Percentiles rank a stretch among this genome's conserved stretches.
Conservation (phyloP, 192 early-diverging fungal genomes). For the Tieghemiomyces parasiticus region DNA sequence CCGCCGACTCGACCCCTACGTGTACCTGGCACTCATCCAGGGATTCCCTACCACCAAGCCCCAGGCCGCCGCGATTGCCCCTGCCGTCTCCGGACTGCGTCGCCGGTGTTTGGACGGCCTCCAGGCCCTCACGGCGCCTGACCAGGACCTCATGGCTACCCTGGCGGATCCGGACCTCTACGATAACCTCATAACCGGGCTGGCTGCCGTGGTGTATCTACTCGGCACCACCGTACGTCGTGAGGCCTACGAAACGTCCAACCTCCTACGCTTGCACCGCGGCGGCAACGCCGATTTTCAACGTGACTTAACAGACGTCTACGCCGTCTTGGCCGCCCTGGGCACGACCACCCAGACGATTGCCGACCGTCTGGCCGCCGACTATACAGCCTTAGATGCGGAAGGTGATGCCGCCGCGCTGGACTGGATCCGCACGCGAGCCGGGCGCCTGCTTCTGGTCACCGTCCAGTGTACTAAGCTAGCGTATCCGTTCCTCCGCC, state of each 20-base stretch:
- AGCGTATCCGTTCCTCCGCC: not conserved
- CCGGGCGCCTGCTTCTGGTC: not conserved
- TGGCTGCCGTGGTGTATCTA: not conserved
- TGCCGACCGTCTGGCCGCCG: too few species aligned
- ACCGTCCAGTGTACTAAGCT: not conserved
- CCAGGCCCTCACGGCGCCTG: too few species aligned
- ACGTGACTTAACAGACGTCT: not conserved
- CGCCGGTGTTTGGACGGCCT: conserved; percentile 1
- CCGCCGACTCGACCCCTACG: not conserved
- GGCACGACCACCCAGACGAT: too few species aligned
- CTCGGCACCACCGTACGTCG: not conserved
- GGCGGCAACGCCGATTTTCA: not conserved
- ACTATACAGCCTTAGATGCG: not conserved
- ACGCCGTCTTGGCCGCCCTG: not conserved
- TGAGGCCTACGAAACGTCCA: not conserved
- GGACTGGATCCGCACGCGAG: not conserved
- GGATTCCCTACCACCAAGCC: not conserved
- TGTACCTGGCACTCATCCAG: conserved; percentile 2
- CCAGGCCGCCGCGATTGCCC: too few species aligned
- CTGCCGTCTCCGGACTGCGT: not conserved
- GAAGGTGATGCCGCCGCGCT: not conserved
- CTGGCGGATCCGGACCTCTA: not conserved
- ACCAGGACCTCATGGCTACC: not conserved
- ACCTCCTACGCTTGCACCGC: not conserved
- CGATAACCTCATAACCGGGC: not conserved